A percentile compares a stretch with the other conserved stretches of the same genome.
phyloP scores from a whole-genome alignment of 2,329 filamentous ascomycete genomes.

The Calonectria pteridis region DNA sequence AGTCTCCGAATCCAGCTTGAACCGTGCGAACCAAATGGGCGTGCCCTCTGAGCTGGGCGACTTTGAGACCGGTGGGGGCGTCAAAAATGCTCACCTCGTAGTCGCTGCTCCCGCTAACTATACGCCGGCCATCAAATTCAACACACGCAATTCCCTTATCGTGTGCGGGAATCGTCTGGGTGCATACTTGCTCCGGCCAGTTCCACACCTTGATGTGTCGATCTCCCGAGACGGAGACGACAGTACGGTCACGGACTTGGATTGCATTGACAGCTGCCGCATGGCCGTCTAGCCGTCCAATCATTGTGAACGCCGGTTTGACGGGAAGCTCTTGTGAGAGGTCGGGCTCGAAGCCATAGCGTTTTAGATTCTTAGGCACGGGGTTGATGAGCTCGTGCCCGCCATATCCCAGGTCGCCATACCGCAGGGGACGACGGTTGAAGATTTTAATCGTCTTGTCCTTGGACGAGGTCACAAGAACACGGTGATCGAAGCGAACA shows the following conservation, averaged over 20 bases:
- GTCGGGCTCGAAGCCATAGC: constrained; percentile 67
- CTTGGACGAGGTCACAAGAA: constrained; percentile 96
- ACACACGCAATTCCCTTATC: constrained; percentile 97
- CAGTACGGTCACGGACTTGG: constrained; percentile 85
- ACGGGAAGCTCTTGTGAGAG: constrained; percentile 61
- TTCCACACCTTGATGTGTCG: constrained; percentile 96
- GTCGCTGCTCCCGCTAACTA: constrained; percentile 96
- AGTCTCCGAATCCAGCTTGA: constrained; percentile 92
- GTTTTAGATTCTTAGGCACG: constrained; percentile 63
- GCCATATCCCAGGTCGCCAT: constrained; percentile 70
- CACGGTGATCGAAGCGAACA: constrained; percentile 89
- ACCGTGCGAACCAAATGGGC: constrained; percentile 90
- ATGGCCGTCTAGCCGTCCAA: constrained; percentile 87
- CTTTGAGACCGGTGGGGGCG: constrained; percentile 84
- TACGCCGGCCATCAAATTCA: constrained; percentile 92
- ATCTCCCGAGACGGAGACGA: constrained; percentile 96
- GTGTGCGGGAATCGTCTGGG: constrained; percentile 86
- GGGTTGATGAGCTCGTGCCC: constrained; percentile 60
- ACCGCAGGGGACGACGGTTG: constrained; percentile 79
- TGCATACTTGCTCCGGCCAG: constrained; percentile 81
- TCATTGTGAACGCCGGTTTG: constrained; percentile 77
- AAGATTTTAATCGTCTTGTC: constrained; percentile 98
- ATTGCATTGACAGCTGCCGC: constrained; percentile 95
- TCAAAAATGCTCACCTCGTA: constrained; percentile 97
- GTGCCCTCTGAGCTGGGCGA: constrained; percentile 88